A percentile compares a stretch with the other conserved stretches of the same genome.
Conservation (phyloP, 1,284 basidiomycete genomes). For the Wolfiporia cocos region DNA sequence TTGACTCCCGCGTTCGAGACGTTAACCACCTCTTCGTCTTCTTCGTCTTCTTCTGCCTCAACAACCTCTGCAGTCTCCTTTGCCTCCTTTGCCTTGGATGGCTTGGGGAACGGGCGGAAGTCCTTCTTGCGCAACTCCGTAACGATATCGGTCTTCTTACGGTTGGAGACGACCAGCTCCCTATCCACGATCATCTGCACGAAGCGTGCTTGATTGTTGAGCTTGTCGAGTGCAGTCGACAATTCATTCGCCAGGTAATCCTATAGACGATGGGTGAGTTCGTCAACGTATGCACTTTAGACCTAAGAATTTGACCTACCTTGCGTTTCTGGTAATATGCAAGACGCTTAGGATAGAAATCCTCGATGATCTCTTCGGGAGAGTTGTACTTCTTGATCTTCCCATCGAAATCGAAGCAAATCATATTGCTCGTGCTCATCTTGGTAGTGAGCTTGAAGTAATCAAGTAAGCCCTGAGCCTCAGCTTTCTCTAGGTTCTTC, state of each 20-base stretch:
- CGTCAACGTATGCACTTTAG: background rate
- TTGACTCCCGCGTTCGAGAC: slow-evolving; percentile 25
- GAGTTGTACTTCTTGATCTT: slow-evolving; percentile 94
- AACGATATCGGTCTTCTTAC: slow-evolving; percentile 87
- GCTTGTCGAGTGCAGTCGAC: slow-evolving; percentile 76
- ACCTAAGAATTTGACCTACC: slow-evolving; percentile 34
- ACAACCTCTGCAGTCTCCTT: slow-evolving; percentile 66
- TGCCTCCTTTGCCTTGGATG: slow-evolving; percentile 60
- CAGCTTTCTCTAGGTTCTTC: slow-evolving; percentile 82
- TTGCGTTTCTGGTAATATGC: slow-evolving; percentile 95
- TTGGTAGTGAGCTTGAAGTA: slow-evolving; percentile 88
- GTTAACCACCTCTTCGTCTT: slow-evolving; percentile 44
- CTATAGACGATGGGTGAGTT: slow-evolving; percentile 32
- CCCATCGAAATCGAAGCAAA: slow-evolving; percentile 93
- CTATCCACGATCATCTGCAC: slow-evolving; percentile 93
- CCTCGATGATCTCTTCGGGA: slow-evolving; percentile 90
- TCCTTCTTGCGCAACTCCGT: slow-evolving; percentile 77
- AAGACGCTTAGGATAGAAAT: slow-evolving; percentile 89
- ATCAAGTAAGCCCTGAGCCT: slow-evolving; percentile 84
- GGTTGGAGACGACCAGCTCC: slow-evolving; percentile 86
- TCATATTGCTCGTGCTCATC: slow-evolving; percentile 94
- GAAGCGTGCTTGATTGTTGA: slow-evolving; percentile 96
- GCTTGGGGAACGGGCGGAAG: slow-evolving; percentile 89
- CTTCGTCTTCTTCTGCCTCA: slow-evolving; percentile 58
- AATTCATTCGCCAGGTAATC: slow-evolving; percentile 86